Conservation (phyloP, 2,329 filamentous ascomycete species). For the Aspergillus candidus region DNA sequence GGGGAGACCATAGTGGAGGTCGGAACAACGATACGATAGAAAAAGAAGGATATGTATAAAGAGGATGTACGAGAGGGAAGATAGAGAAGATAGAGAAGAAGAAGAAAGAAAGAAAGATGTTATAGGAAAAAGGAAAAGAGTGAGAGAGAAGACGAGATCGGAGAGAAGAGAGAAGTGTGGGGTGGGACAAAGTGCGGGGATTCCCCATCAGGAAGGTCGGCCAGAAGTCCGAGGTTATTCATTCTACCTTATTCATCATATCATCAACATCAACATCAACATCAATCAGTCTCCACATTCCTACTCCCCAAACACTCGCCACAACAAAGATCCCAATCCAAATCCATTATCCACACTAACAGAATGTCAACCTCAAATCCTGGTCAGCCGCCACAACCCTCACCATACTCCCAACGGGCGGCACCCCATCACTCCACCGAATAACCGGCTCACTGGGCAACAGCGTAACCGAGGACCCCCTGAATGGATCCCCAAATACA, state of each 20-base stretch:
- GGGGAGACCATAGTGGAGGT: constrained; percentile 29
- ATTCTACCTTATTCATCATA: neutral
- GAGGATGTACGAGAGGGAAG: neutral
- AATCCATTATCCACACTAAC: too few relatives aligned
- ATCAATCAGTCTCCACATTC: neutral
- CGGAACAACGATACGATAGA: neutral
- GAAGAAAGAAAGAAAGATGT: too few relatives aligned
- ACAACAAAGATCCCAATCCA: too few relatives aligned
- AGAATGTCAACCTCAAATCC: constrained; percentile 25
- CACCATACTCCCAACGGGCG: constrained; percentile 27
- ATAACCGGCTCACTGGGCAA: constrained; percentile 14
- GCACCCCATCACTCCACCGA: constrained; percentile 28
- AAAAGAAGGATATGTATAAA: constrained; percentile 4
- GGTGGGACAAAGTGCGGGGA: constrained; percentile 15
- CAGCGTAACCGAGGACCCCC: constrained; percentile 21
- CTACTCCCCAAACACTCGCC: too few relatives aligned
- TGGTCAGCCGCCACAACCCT: constrained; percentile 14
- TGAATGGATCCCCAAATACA: constrained; percentile 41
- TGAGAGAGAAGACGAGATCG: neutral
- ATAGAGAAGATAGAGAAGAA: too few relatives aligned
- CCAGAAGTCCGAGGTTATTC: constrained; percentile 17
- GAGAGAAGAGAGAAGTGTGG: constrained; percentile 2
- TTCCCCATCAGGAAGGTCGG: constrained; percentile 19
- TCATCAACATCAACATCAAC: neutral
- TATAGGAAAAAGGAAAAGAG: neutral